Conservation (phyloP, 2,329 filamentous ascomycete genomes). For the Venturia carpophila region DNA sequence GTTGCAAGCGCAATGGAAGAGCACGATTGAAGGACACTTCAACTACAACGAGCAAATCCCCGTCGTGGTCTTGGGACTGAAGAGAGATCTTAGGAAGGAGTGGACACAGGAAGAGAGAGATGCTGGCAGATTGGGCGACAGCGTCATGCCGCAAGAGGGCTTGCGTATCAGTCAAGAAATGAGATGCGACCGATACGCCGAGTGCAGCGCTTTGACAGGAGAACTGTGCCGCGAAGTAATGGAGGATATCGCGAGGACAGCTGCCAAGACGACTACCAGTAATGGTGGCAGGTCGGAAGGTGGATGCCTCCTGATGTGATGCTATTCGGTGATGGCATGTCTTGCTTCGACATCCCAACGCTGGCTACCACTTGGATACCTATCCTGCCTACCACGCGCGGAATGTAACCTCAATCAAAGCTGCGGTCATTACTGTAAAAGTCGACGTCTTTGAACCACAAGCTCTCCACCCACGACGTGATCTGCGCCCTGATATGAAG, state of each 20-base stretch:
- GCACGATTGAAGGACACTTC: conserved; percentile 43
- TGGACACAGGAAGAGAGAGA: conserved; percentile 29
- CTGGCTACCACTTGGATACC: not conserved
- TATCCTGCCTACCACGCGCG: not conserved
- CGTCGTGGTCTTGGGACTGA: conserved; percentile 52
- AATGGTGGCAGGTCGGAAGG: conserved; percentile 40
- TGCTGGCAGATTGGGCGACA: conserved; percentile 24
- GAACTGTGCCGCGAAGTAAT: conserved; percentile 52
- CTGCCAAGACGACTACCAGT: conserved; percentile 50
- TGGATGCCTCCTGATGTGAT: not conserved
- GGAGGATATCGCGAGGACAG: conserved; percentile 52
- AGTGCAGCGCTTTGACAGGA: conserved; percentile 54
- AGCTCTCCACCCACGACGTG: not conserved
- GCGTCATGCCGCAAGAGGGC: conserved; percentile 46
- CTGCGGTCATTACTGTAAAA: not conserved
- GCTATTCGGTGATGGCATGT: not conserved
- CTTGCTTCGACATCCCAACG: not conserved
- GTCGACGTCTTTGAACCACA: not conserved
- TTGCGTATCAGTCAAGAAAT: conserved; percentile 48
- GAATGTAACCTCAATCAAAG: not conserved
- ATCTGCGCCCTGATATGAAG: not conserved
- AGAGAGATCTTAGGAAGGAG: conserved; percentile 48
- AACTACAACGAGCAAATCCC: conserved; percentile 45
- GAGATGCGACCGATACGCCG: conserved; percentile 54
- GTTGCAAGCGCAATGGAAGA: conserved; percentile 39